These are phyloP conservation scores for Protomyces gravidus DNA, from an alignment of 1,139 yeast species.

Conservation along the genomic window DNA sequence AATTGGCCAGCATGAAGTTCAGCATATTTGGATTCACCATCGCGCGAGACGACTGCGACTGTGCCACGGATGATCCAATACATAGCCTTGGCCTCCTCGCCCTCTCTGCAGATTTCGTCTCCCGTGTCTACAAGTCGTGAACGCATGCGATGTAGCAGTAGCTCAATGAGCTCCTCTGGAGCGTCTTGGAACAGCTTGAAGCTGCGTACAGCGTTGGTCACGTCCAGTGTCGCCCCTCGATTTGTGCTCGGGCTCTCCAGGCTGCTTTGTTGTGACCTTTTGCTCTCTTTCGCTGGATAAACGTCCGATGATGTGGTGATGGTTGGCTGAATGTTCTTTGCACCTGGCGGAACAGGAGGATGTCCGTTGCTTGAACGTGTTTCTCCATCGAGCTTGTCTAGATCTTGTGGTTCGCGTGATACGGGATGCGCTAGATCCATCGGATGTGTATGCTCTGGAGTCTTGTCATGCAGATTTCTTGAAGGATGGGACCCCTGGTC, in stretches of 20 bases:
- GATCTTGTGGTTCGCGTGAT: too few relatives aligned
- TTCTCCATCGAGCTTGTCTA: too few relatives aligned
- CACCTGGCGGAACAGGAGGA: too few relatives aligned
- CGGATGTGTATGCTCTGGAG: too few relatives aligned
- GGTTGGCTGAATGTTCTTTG: too few relatives aligned
- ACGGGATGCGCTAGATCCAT: too few relatives aligned
- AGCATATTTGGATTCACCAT: constrained; percentile 70
- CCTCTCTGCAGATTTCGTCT: constrained; percentile 62
- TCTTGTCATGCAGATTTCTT: too few relatives aligned
- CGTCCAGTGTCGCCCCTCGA: constrained; percentile 12
- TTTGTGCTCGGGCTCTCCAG: background rate
- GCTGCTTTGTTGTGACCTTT: too few relatives aligned
- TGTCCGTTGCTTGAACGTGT: too few relatives aligned
- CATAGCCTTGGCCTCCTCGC: constrained; percentile 74
- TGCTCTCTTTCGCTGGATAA: too few relatives aligned
- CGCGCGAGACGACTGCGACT: constrained; percentile 67
- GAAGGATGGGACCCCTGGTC: too few relatives aligned
- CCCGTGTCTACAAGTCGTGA: constrained; percentile 28
- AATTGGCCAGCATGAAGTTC: constrained; percentile 64
- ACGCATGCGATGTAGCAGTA: constrained; percentile 16
- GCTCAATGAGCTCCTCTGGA: constrained; percentile 24
- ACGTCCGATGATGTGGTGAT: too few relatives aligned
- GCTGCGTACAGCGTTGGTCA: constrained; percentile 20
- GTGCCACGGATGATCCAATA: constrained; percentile 74
- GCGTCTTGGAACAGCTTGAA: constrained; percentile 25